Conservation (phyloP, 2,329 filamentous ascomycete genomes). For the Apiospora aurea region DNA sequence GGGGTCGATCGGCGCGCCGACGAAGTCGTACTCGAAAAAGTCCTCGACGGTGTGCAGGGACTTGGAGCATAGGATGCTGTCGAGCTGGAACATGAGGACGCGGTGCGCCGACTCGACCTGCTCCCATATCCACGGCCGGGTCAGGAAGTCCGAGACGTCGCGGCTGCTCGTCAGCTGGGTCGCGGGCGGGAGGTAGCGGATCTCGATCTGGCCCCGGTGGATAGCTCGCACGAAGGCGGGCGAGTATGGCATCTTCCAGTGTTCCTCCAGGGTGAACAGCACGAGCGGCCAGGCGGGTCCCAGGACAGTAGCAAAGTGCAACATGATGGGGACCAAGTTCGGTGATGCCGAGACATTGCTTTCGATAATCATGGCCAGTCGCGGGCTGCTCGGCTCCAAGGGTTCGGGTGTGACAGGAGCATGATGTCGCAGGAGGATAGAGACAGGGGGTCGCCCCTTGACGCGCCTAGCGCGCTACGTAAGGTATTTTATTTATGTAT, state of each 20-base stretch:
- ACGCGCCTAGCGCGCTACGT: no score
- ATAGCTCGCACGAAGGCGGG: slow-evolving; percentile 47
- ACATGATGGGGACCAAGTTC: slow-evolving; percentile 44
- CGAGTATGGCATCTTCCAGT: slow-evolving; percentile 31
- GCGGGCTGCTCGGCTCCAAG: background rate
- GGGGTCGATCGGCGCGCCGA: slow-evolving; percentile 41
- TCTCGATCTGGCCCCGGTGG: slow-evolving; percentile 41
- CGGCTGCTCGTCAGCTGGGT: slow-evolving; percentile 42
- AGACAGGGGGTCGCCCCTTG: no score
- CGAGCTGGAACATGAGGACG: slow-evolving; percentile 49
- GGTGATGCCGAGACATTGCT: background rate
- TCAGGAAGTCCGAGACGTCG: slow-evolving; percentile 46
- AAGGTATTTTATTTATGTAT: no score
- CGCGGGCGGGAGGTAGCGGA: slow-evolving; percentile 46
- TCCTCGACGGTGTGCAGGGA: slow-evolving; percentile 41
- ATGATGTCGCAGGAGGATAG: no score
- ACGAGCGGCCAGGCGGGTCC: slow-evolving; percentile 53
- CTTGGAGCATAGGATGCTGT: slow-evolving; percentile 46
- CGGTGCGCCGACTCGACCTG: slow-evolving; percentile 43
- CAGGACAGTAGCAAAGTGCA: slow-evolving; percentile 49
- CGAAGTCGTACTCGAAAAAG: slow-evolving; percentile 45
- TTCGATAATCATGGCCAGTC: background rate
- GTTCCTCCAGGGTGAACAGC: slow-evolving; percentile 47
- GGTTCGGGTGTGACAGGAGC: background rate
- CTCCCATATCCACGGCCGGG: slow-evolving; percentile 46